Base-by-base conservation (phyloP, 2,329 filamentous ascomycete species). In the Annulohypoxylon truncatum region DNA sequence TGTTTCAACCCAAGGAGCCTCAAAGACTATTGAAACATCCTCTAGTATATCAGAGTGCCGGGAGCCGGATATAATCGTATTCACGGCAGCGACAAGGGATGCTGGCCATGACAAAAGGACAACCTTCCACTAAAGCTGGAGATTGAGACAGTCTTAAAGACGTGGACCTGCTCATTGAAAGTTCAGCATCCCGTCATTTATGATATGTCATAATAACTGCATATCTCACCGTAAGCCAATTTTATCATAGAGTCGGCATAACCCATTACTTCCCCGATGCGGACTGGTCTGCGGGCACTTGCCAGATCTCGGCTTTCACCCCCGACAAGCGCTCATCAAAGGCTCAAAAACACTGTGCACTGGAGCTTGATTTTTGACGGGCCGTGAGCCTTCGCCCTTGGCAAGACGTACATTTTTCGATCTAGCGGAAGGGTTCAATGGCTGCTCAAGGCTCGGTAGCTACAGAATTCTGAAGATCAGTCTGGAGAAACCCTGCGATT, bases 391-490 rank as follows among this genome's bases (percentile, higher is more conserved):
- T 28, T 51, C 24, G 24, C 38, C 42, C 47, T 31, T 28, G 10
- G 15, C 47, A 47, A 20, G n/a, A 28, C 35, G 15, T 20, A 48
- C n/a, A n/a, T n/a, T n/a, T 44, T 40, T 29, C 15, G 28, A 51
- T 47, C 26, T 42, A 26, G 54, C 29, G 47, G 13, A 20, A 51
- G 15, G 22, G 38, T 53, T 40, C 53, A 35, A 47, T 38, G 42
- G 42, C 26, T 15, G 28, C 52, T 59, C 38, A n/a, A 51, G 18
- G 35, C 50, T 46, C 12, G 9, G 12, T 48, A n/a, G 55, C 51
- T 66, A 68, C 52, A 67, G 67, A 66, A 70, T 52, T 54, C 55
- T 63, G 55, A 42, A 52, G 58, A 66, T 67, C 55, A 60, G 22
- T 65, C 60, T 64, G 63, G 68, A 68, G 68, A 64, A 70, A 18